Evolutionary conservation across 2,329 filamentous ascomycete genomes (phyloP), one percentile per base, ranked within the genome.

Genomic region (Rhexocercosporidium sp.): DNA sequence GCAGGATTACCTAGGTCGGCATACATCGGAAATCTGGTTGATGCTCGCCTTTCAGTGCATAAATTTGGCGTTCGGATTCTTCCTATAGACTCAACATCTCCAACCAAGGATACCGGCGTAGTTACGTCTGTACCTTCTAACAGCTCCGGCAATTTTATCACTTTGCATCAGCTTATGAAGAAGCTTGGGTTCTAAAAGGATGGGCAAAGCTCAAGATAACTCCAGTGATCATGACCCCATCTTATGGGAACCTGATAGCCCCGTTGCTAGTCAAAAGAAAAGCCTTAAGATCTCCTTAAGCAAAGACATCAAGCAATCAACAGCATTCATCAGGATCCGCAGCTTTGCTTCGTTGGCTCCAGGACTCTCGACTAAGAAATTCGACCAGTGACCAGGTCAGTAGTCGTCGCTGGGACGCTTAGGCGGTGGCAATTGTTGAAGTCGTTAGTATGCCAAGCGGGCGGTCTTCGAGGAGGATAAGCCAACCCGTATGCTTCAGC

Each of bases 171-270:
- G 71, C 86, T 99, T 67, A 88, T 89, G 47, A 98, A 98, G 86
- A 99, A 99, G 84, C 88, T 95, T 0, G 94, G 97, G 9, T 98
- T 93, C 83, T 97, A 99, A 96, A 96, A 82, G 94, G 97, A 78
- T 99, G 96, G 96, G 94, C 92, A 3, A 92, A 97, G 77, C 84
- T 95, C 63, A 93, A 97, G 71, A 95, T 98, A 65, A 78, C 93
- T 69, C 93, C 96, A 62, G 91, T 99, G 73, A 96, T 97, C 71
- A 86, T 93, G 67, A 98, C 96, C 0, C 94, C 95, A 0, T 89
- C 88, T 1, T 97, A 95, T 75, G 93, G 93, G 62, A 90, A 97
- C 74, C 84, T 97, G 66, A 92, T 92, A 59, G 96, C 96, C 0
- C 90, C 91, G 71, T 87, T 89, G 74, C 83, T 99, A 66, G 91